These are phyloP conservation scores for Trichosporon sp. DNA, from an alignment of 1,284 basidiomycete species.

Conservation along the genomic window DNA sequence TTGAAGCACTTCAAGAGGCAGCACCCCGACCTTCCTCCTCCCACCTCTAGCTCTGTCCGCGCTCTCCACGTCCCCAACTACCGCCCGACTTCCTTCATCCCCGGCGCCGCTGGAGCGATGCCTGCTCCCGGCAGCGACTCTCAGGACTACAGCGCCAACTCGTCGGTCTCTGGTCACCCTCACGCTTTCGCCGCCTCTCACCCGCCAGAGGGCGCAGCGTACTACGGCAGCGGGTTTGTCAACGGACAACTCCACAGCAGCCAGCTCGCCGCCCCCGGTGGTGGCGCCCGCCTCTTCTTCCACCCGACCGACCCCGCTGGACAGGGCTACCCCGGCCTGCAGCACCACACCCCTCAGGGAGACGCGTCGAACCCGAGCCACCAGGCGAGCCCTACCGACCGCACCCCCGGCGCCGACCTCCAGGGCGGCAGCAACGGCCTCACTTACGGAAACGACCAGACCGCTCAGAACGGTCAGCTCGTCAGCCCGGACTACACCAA, in stretches of 20 bases:
- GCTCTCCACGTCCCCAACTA: slow-evolving; percentile 18
- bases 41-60: slow-evolving; percentile 25
- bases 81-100: slow-evolving; percentile 14
- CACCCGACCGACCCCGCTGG: slow-evolving; percentile 14
- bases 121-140: slow-evolving; percentile 19
- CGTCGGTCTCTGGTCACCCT: slow-evolving; percentile 20
- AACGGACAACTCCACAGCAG: slow-evolving; percentile 18
- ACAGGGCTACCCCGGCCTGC: background rate
- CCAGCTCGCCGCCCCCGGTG: slow-evolving; percentile 14
- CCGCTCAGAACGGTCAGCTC: slow-evolving; percentile 11
- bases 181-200: slow-evolving; percentile 41
- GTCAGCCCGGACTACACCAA: background rate
- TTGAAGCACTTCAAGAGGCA: slow-evolving; percentile 41
- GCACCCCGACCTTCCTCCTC: slow-evolving; percentile 40
- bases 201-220: slow-evolving; percentile 41
- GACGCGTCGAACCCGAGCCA: slow-evolving; percentile 1
- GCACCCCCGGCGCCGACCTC: background rate
- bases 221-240: slow-evolving; percentile 33
- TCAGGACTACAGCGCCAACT: slow-evolving; percentile 25
- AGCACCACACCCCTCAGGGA: slow-evolving; percentile 7
- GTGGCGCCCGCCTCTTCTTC: slow-evolving; percentile 15
- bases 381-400: slow-evolving; percentile 6
- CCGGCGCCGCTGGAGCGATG: slow-evolving; percentile 15
- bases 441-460: slow-evolving; percentile 7
- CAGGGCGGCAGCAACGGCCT: slow-evolving; percentile 6